Conservation (phyloP, 441 rosid species). For the Populus hybrid region DNA sequence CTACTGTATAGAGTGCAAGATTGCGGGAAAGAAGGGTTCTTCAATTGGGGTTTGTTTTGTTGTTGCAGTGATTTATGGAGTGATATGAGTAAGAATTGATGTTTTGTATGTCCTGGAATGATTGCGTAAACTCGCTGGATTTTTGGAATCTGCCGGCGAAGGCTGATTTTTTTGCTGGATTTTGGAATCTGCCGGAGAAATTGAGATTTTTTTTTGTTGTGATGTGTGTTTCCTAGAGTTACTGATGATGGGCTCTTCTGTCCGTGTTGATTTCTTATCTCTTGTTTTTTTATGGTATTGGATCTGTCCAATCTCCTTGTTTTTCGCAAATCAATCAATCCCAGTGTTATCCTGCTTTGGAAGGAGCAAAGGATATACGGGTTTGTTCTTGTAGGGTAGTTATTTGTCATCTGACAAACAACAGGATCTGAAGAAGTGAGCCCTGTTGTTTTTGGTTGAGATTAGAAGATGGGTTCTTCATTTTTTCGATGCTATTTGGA, state of each 20-base stretch:
- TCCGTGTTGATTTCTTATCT: not conserved
- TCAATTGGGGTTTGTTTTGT: not conserved
- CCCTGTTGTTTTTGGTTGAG: not conserved
- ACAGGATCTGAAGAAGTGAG: not conserved
- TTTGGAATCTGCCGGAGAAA: not conserved
- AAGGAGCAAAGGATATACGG: not conserved
- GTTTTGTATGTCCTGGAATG: not conserved
- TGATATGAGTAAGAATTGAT: not conserved
- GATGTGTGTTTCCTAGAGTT: not conserved
- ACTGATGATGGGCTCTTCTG: too few relatives aligned
- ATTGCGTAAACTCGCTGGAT: not conserved
- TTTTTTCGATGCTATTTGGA: not conserved
- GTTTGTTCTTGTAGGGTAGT: not conserved
- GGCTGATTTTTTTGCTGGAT: not conserved
- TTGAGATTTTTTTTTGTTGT: not conserved
- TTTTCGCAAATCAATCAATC: too few relatives aligned
- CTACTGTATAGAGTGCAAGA: too few relatives aligned
- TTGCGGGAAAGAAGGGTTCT: not conserved
- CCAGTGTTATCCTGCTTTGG: not conserved
- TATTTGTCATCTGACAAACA: not conserved
- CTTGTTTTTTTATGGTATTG: not conserved
- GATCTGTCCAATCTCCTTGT: too few relatives aligned
- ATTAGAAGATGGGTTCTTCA: not conserved
- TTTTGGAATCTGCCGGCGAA: not conserved
- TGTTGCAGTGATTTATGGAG: not conserved